Evolutionary conservation across 179 eudicot genomes (phyloP), one percentile per base, ranked within the genome.

Genomic region (Drosera spatulata): DNA sequence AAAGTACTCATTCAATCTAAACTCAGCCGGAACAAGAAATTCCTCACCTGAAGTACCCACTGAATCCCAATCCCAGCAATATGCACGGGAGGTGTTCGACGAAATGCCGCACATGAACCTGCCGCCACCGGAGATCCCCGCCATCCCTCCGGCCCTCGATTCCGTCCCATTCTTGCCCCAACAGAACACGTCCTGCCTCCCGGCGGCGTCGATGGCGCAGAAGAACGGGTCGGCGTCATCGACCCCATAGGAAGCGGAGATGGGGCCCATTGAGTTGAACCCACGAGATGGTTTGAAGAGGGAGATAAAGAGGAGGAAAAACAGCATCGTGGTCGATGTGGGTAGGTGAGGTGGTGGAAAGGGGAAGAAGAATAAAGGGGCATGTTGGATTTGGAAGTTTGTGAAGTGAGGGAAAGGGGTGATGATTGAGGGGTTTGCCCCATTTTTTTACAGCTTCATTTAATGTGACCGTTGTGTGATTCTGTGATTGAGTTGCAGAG

Each of bases 191-290:
- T 59, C 82, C 57, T 91, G 98, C 55, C 81, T 84, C 9, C 96
- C 93, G 61, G 96, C 82, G 14, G 98, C 98, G 42, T 91, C 98
- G 41, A 91, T 91, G 63, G 98, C 95, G 53, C 98, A 91, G 68
- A 91, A 84, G 73, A 86, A 83, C 40, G 78, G 66, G 12, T 62
- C 69, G n/a, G 69, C 60, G 48, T 58, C 68, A 52, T 22, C 1
- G 33, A 22, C 33, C 33, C 91, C 95, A 60, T 77, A 86, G 1
- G 96, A 70, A 11, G 95, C 95, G 0, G 98, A 74, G 61, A 91
- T 84, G 39, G 98, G 86, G 6, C 95, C 95, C 88, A 79, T 80
- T 33, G 96, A 86, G 63, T 96, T 96, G 41, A 83, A 82, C 64
- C 87, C 96, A 64, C 40, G 80, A 77, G 2, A n/a, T n/a, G 67